Percentiles rank a stretch among this genome's conserved stretches.
Evolutionary conservation across 495 filamentous ascomycete species (phyloP).

Genomic region (Hypoxylon lenormandii): DNA sequence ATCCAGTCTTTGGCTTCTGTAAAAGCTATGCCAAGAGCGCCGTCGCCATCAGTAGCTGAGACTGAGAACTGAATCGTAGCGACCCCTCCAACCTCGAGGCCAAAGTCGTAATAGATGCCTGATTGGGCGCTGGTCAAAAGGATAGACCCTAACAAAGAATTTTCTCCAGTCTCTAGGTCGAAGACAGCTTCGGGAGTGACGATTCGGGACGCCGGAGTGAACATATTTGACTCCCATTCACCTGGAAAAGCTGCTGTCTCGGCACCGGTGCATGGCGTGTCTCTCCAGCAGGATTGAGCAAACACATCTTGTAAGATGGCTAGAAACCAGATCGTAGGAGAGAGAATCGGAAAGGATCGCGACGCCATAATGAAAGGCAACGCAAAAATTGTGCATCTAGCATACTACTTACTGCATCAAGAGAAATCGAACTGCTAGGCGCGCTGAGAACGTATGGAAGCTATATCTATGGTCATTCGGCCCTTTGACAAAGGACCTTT

Average conservation of each 20-base stretch:
- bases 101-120: conserved; percentile 68
- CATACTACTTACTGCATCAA: neutral
- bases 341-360: conserved; percentile 13
- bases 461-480: conserved; percentile 20
- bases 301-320: conserved; percentile 12
- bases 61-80: conserved; percentile 63
- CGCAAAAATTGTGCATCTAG: conserved; percentile 3
- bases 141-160: conserved; percentile 48
- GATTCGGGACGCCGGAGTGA: conserved; percentile 66
- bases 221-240: conserved; percentile 71
- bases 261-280: conserved; percentile 68
- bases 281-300: conserved; percentile 66
- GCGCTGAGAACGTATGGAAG: conserved; percentile 1
- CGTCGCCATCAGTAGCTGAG: conserved; percentile 51
- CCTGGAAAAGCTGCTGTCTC: conserved; percentile 66
- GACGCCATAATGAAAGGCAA: conserved; percentile 31
- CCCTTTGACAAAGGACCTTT: conserved; percentile 11
- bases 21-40: conserved; percentile 70
- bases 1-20: conserved; percentile 73
- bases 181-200: conserved; percentile 64
- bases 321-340: conserved; percentile 16
- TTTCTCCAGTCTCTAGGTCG: conserved; percentile 51
- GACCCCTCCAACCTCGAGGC: conserved; percentile 69
- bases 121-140: conserved; percentile 61
- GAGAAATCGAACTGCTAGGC: neutral